Evolutionary conservation across 768 basidiomycete species (phyloP).

Genomic region (Collybiopsis confluens): DNA sequence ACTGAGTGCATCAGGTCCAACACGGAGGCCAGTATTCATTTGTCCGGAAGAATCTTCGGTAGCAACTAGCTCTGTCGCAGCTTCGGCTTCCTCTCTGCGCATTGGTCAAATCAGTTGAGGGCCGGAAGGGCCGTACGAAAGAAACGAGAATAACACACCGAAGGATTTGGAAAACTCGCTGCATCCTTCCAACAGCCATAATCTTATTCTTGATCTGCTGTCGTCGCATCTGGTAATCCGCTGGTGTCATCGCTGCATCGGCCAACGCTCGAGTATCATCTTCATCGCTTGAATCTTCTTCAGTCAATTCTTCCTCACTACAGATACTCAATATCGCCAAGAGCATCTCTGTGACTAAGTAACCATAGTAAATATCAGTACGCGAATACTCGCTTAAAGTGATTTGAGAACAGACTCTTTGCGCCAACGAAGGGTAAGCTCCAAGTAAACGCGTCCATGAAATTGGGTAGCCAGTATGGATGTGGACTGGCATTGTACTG

Average conservation of each 20-base stretch:
- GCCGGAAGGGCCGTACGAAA: background rate
- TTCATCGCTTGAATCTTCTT: constrained; percentile 37
- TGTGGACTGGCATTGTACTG: constrained; percentile 81
- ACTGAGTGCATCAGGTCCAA: constrained; percentile 52
- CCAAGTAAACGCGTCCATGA: constrained; percentile 99
- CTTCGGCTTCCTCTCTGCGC: constrained; percentile 73
- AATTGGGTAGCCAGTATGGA: constrained; percentile 95
- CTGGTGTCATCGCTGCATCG: constrained; percentile 23
- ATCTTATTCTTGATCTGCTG: constrained; percentile 93
- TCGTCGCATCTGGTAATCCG: constrained; percentile 49
- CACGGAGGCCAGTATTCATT: constrained; percentile 22
- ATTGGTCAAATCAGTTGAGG: background rate
- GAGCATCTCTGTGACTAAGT: constrained; percentile 92
- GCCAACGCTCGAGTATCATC: constrained; percentile 26
- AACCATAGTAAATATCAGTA: background rate
- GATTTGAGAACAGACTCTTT: constrained; percentile 65
- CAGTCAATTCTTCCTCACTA: constrained; percentile 86
- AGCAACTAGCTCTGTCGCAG: constrained; percentile 60
- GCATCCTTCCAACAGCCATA: constrained; percentile 87
- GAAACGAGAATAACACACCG: constrained; percentile 47
- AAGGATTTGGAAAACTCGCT: constrained; percentile 82
- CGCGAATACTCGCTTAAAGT: constrained; percentile 13
- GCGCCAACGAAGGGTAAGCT: constrained; percentile 95
- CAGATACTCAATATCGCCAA: constrained; percentile 93
- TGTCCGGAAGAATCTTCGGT: constrained; percentile 20